A percentile compares a stretch with the other conserved stretches of the same genome.
These are phyloP conservation scores for Capsicum chinense DNA, from an alignment of 257 asterid genomes.

Conservation along the genomic window DNA sequence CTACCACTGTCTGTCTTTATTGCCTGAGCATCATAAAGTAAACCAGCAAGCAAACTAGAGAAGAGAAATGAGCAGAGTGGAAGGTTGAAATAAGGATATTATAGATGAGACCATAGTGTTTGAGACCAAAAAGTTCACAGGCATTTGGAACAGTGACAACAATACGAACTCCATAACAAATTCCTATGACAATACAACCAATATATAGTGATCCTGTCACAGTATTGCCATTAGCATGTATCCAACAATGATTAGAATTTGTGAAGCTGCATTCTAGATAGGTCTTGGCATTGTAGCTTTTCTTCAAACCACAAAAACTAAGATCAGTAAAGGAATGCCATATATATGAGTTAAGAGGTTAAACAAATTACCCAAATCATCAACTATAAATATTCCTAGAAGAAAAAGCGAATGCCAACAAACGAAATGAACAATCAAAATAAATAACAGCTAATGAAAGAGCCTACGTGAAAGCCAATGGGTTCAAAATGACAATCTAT, in stretches of 20 bases:
- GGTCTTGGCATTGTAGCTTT: slow-evolving; percentile 71
- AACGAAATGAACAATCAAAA: too few species aligned
- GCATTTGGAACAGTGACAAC: slow-evolving; percentile 68
- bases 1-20: slow-evolving; percentile 57
- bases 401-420: neutral
- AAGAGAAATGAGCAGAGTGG: slow-evolving; percentile 78
- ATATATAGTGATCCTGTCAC: slow-evolving; percentile 68
- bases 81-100: slow-evolving; percentile 72
- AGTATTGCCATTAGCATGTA: slow-evolving; percentile 65
- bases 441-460: too few species aligned
- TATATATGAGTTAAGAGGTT: neutral
- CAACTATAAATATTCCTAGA: neutral
- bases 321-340: neutral
- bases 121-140: slow-evolving; percentile 83
- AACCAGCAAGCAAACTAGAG: slow-evolving; percentile 77
- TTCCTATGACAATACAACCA: slow-evolving; percentile 71
- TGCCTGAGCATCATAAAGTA: slow-evolving; percentile 62
- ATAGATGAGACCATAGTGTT: slow-evolving; percentile 70
- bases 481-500: too few species aligned
- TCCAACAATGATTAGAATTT: slow-evolving; percentile 68
- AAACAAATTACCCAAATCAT: neutral
- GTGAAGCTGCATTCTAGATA: slow-evolving; percentile 76
- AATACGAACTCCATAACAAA: slow-evolving; percentile 67
- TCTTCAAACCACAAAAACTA: slow-evolving; percentile 38
- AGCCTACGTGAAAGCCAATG: neutral